These are phyloP conservation scores for Thymus mandschuricus DNA, from an alignment of 257 asterid species.

Conservation along the genomic window DNA sequence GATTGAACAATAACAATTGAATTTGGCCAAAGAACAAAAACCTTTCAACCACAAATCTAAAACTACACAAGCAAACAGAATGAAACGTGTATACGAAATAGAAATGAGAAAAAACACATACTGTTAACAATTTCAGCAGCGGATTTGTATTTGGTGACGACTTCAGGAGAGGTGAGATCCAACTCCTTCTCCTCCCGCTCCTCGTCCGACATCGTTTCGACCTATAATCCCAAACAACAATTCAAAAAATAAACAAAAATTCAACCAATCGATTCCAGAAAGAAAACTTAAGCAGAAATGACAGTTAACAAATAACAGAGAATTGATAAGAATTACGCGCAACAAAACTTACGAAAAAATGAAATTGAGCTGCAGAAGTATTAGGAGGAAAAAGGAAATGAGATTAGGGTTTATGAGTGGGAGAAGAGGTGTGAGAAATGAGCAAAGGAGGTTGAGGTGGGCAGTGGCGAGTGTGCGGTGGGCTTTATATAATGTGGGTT, in stretches of 20 bases:
- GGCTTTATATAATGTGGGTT: conserved; percentile 38
- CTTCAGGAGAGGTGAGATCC: conserved; percentile 88
- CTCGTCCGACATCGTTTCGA: conserved; percentile 71
- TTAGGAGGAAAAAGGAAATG: background rate
- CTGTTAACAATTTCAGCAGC: conserved; percentile 92
- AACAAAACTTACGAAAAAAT: conserved; percentile 27
- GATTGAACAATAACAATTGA: background rate
- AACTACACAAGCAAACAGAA: background rate
- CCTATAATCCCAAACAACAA: conserved; percentile 39
- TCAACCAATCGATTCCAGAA: background rate
- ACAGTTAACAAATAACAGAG: background rate
- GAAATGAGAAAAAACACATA: conserved; percentile 24
- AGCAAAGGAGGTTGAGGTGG: conserved; percentile 41
- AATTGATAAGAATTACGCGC: background rate
- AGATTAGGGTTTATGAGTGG: conserved; percentile 38
- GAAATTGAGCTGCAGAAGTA: background rate
- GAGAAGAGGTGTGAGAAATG: background rate
- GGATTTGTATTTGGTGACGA: conserved; percentile 80
- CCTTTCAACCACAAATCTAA: background rate
- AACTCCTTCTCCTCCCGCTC: conserved; percentile 90
- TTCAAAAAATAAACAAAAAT: background rate
- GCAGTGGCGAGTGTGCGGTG: conserved; percentile 23
- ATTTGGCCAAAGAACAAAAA: background rate
- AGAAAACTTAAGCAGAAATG: background rate
- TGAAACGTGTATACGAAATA: background rate